Evolutionary conservation across 139 green algal species (phyloP), one percentile per base, ranked within the genome.

Genomic region (Coelastrella sp.): DNA sequence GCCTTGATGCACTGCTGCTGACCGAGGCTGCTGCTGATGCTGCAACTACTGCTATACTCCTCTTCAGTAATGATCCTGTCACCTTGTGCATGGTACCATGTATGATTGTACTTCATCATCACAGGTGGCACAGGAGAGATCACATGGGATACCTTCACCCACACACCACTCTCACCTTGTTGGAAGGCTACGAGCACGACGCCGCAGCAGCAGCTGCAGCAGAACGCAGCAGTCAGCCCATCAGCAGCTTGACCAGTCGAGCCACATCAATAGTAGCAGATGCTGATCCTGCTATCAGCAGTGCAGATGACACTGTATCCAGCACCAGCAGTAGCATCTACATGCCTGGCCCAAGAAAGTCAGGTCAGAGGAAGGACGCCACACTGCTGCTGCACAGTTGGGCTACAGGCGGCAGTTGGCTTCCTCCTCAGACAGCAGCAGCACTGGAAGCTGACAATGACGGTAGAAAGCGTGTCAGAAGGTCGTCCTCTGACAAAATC

Each of bases 181-280:
- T 93, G 30, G 90, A 92, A 69, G 90, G 90, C 37, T 93, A 88
- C 60, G 88, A 93, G 64, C 84, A 88, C 41, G 90, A 91, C 23
- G 89, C 82, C 53, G 82, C 84, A 17, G 74, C 50, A 30, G 40
- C 75, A 41, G 64, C 53, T 63, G 59, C 59, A 41, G 2, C 8
- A 27, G 9, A 45, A n/a, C 50, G 50, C 38, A 63, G 41, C 63
- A 69, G 59, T 27, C 13, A 35, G 25, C 9, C 30, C n/a, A 2
- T 21, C 41, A 40, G 30, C 68, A 37, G 67, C 68, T 23, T 57
- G 45, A 57, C 45, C 45, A 9, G 15, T 23, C 23, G 25, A 21
- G 9, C 5, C 32, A 25, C 37, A 8, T 57, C 45, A 64, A 78
- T 57, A 48, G 51, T 62, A 62, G 50, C 32, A 37, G n/a, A 62